phyloP scores from a whole-genome alignment of 2,329 filamentous ascomycete species.

The Penicillium digitatum region DNA sequence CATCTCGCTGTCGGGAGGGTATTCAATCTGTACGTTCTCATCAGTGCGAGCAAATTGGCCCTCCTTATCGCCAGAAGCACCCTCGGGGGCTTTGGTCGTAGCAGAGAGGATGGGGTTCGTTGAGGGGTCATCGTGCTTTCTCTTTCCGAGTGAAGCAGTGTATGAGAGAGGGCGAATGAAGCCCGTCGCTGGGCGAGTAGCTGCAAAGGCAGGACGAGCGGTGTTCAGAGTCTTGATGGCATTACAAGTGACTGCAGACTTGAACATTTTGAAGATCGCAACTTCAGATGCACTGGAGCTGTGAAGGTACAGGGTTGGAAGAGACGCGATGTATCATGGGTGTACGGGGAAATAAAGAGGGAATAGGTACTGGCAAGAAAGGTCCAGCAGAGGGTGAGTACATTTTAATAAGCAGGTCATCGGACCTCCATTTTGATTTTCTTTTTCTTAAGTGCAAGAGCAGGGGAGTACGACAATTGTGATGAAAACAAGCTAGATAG shows the following conservation, averaged over 20 bases:
- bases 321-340: neutral
- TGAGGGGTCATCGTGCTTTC: slow-evolving; percentile 24
- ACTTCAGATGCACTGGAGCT: neutral
- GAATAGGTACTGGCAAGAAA: neutral
- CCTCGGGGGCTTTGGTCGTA: slow-evolving; percentile 32
- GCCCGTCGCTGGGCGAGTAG: slow-evolving; percentile 17
- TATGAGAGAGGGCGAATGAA: slow-evolving; percentile 30
- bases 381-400: neutral
- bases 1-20: slow-evolving; percentile 69
- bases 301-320: neutral
- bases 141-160: slow-evolving; percentile 25
- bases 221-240: slow-evolving; percentile 24
- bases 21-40: slow-evolving; percentile 70
- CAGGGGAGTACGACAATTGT: slow-evolving; percentile 10
- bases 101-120: slow-evolving; percentile 27
- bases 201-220: neutral
- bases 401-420: neutral
- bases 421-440: neutral
- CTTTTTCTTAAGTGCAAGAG: neutral
- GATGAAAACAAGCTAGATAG: slow-evolving; percentile 6
- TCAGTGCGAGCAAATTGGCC: slow-evolving; percentile 77
- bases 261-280: slow-evolving; percentile 27
- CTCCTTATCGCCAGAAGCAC: slow-evolving; percentile 45
- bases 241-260: slow-evolving; percentile 25
- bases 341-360: no score